Percentiles rank a stretch among this genome's conserved stretches.
Evolutionary conservation across 768 basidiomycete genomes (phyloP).

Genomic region (Tylopilus subfusipes): DNA sequence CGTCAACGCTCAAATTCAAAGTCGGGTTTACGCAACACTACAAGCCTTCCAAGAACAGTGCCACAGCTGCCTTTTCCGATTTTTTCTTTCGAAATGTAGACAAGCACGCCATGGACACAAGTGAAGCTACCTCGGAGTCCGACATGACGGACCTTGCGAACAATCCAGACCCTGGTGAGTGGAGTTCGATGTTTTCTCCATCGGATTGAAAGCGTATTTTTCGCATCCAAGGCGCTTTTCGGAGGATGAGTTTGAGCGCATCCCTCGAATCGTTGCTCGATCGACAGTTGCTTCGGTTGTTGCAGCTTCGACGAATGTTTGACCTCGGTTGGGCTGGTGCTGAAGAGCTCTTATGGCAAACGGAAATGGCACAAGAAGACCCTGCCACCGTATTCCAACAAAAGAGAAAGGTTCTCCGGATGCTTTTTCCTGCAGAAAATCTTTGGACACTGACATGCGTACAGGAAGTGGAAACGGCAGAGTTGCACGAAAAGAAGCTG

Average conservation of each 20-base stretch:
- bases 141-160: neutral
- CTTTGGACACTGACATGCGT: neutral
- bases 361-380: constrained; percentile 43
- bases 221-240: constrained; percentile 40
- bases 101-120: constrained; percentile 30
- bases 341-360: constrained; percentile 47
- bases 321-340: constrained; percentile 68
- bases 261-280: constrained; percentile 62
- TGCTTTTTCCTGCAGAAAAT: neutral
- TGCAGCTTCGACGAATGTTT: constrained; percentile 50
- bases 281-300: constrained; percentile 49
- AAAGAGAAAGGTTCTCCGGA: constrained; percentile 30
- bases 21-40: constrained; percentile 59
- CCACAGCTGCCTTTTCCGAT: constrained; percentile 45
- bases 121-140: neutral
- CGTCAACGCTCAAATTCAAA: constrained; percentile 46
- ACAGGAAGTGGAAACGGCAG: constrained; percentile 31
- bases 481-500: constrained; percentile 42
- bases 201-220: constrained; percentile 31
- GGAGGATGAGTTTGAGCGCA: constrained; percentile 59
- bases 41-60: constrained; percentile 55
- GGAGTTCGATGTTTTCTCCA: neutral
- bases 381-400: constrained; percentile 37
- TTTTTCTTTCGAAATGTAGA: constrained; percentile 37
- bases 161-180: constrained; percentile 3